A percentile compares a stretch with the other conserved stretches of the same genome.
These are phyloP conservation scores for Nepenthes alata DNA, from an alignment of 179 eudicot genomes.

Conservation along the genomic window DNA sequence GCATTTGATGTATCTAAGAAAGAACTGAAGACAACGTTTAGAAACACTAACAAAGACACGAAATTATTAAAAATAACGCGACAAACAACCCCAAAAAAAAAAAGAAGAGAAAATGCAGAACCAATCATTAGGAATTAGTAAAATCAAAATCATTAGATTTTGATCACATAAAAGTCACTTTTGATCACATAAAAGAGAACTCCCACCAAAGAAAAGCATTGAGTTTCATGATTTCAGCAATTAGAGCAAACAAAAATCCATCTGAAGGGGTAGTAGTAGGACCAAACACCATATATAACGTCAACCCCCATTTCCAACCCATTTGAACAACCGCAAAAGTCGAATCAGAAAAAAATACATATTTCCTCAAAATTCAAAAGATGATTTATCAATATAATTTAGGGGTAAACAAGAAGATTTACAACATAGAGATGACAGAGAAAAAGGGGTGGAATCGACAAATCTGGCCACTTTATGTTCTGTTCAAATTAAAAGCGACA, in stretches of 20 bases:
- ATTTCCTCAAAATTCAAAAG: too few species aligned
- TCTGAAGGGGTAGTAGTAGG: too few species aligned
- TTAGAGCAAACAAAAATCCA: too few species aligned
- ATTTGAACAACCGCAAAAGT: too few species aligned
- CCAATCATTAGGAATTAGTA: not conserved
- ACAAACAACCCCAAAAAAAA: not conserved
- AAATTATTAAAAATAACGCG: not conserved
- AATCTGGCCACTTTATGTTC: not conserved
- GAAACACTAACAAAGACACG: slow-evolving; percentile 1
- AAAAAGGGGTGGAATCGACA: too few species aligned
- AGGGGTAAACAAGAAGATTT: too few species aligned
- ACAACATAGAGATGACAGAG: too few species aligned
- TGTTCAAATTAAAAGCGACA: slow-evolving; percentile 2
- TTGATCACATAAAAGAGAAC: not conserved
- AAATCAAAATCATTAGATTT: not conserved
- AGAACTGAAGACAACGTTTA: not conserved
- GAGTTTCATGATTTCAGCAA: too few species aligned
- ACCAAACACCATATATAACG: too few species aligned
- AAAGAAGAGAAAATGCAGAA: not conserved
- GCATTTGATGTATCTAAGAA: slow-evolving; percentile 9
- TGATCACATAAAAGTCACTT: not conserved
- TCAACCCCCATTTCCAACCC: too few species aligned
- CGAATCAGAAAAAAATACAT: too few species aligned
- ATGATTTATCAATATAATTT: too few species aligned
- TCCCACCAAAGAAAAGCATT: not conserved